These are phyloP conservation scores for Pythium scleroteichum DNA, from an alignment of 352 stramenopile genomes.

Conservation along the genomic window DNA sequence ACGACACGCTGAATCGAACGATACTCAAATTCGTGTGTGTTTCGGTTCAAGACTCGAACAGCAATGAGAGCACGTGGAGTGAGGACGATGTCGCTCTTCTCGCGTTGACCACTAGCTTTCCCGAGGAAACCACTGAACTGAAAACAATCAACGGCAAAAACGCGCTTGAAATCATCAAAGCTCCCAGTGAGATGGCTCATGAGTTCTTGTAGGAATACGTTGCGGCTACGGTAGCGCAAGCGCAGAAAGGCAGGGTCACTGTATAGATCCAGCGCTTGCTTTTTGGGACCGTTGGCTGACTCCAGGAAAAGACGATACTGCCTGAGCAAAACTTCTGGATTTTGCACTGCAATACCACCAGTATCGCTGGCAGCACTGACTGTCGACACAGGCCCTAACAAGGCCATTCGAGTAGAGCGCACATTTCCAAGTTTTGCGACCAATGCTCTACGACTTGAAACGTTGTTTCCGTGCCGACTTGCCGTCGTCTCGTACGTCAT, in stretches of 20 bases:
- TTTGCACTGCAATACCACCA: constrained; percentile 43
- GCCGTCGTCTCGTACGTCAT: constrained; percentile 16
- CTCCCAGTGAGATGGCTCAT: constrained; percentile 78
- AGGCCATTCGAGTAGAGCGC: constrained; percentile 34
- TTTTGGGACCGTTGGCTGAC: constrained; percentile 49
- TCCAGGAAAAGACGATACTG: constrained; percentile 82
- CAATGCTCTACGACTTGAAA: constrained; percentile 4
- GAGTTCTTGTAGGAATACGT: constrained; percentile 78
- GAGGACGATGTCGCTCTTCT: constrained; percentile 74
- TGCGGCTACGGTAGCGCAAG: constrained; percentile 75
- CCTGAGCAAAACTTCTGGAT: constrained; percentile 65
- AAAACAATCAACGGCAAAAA: constrained; percentile 66
- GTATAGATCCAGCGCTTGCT: constrained; percentile 62
- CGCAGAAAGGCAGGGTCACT: constrained; percentile 64
- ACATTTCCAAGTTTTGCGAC: constrained; percentile 15
- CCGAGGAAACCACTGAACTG: constrained; percentile 79
- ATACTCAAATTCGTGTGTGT: constrained; percentile 81
- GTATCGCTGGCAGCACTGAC: constrained; percentile 13
- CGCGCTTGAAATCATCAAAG: constrained; percentile 77
- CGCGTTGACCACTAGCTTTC: constrained; percentile 62
- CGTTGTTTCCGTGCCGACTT: constrained; percentile 6
- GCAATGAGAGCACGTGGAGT: constrained; percentile 67
- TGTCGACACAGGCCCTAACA: constrained; percentile 1
- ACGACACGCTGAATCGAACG: constrained; percentile 56
- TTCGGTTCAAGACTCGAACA: constrained; percentile 59